Conservation (phyloP, 1,284 basidiomycete species). For the Apiotrichum montevideense region DNA sequence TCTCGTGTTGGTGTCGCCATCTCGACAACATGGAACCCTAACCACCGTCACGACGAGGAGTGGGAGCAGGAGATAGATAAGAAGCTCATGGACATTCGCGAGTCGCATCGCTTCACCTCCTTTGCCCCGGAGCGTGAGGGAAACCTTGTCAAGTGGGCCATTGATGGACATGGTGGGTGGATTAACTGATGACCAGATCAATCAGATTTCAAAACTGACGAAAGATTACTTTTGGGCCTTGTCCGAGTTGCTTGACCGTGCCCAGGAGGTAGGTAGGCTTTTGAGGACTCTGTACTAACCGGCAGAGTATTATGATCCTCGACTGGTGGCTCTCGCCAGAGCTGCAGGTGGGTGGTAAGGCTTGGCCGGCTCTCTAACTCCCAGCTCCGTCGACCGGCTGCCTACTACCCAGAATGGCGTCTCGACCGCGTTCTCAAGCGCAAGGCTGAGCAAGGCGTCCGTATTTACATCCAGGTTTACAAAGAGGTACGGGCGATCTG, state of each 20-base stretch:
- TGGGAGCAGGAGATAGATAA: constrained; percentile 60
- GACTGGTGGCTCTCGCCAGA: constrained; percentile 87
- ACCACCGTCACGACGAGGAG: constrained; percentile 63
- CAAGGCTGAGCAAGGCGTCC: constrained; percentile 85
- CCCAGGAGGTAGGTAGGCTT: constrained; percentile 32
- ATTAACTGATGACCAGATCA: no score
- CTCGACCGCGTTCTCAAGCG: constrained; percentile 74
- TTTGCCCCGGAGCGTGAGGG: constrained; percentile 66
- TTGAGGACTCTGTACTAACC: constrained; percentile 5
- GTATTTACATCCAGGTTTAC: constrained; percentile 80
- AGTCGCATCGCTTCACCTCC: constrained; percentile 71
- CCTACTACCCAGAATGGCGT: constrained; percentile 73
- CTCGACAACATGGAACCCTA: constrained; percentile 46
- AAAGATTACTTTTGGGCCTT: constrained; percentile 83
- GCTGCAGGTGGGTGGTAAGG: constrained; percentile 54
- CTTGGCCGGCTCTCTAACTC: constrained; percentile 1
- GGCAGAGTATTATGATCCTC: constrained; percentile 60
- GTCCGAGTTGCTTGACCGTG: constrained; percentile 71
- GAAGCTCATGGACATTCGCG: constrained; percentile 64
- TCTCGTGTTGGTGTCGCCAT: constrained; percentile 34
- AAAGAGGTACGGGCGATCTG: constrained; percentile 57
- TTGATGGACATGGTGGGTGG: constrained; percentile 65
- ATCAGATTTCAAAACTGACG: neutral
- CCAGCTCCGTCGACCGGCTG: constrained; percentile 74
- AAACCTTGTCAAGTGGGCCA: constrained; percentile 83